Percentiles rank a stretch among this genome's conserved stretches.
Conservation (phyloP, 345 rosid species). For the Salix brachista region DNA sequence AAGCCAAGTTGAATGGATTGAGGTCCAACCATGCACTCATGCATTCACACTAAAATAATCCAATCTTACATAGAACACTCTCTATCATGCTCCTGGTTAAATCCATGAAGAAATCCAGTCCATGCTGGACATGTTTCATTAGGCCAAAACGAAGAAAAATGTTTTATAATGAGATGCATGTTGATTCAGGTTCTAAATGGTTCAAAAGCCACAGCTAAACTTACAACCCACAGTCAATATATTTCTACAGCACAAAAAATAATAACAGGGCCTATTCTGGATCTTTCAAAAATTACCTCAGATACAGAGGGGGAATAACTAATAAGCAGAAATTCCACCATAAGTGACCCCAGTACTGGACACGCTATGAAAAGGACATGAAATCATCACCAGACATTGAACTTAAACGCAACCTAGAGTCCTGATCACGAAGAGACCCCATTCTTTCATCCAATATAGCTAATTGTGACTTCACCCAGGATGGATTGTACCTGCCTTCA, state of each 20-base stretch:
- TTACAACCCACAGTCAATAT: background rate
- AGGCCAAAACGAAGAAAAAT: background rate
- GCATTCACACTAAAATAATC: background rate
- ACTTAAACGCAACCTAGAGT: slow-evolving; percentile 23
- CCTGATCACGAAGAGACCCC: slow-evolving; percentile 32
- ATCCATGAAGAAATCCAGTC: background rate
- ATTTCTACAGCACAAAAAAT: background rate
- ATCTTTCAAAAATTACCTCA: slow-evolving; percentile 5
- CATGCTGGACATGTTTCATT: background rate
- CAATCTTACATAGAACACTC: background rate
- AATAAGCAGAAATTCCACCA: background rate
- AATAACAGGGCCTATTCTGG: background rate
- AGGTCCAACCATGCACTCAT: background rate
- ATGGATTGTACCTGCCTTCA: slow-evolving; percentile 56
- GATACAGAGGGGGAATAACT: background rate
- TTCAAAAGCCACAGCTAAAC: background rate
- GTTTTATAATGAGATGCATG: background rate
- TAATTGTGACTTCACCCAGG: slow-evolving; percentile 59
- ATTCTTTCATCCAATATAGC: slow-evolving; percentile 43
- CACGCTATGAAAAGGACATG: slow-evolving; percentile 19
- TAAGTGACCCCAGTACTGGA: background rate
- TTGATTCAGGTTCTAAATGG: background rate
- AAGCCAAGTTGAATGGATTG: background rate
- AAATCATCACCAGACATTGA: slow-evolving; percentile 35
- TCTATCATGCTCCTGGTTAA: background rate